Evolutionary conservation across 331 rosid genomes (phyloP), one percentile per base, ranked within the genome.

Genomic region (Stylosanthes scabra): DNA sequence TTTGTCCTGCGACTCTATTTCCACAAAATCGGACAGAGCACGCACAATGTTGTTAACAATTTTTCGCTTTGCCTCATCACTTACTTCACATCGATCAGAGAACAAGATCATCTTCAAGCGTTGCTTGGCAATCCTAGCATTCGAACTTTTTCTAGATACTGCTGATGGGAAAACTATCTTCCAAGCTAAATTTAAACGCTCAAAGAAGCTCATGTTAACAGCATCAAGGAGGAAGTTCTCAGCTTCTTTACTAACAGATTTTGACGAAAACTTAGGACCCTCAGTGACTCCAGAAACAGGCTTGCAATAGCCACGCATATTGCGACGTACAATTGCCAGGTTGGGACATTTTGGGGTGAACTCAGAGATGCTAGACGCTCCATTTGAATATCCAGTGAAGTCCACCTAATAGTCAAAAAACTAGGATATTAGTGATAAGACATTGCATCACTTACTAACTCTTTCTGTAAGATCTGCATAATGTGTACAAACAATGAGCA

Each of bases 21-120:
- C 99, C 75, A 91, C 97, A 12, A 94, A 94, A 76, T 91, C 99
- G 40, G 99, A 94, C 25, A 94, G 81, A 65, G 97, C 81, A 12
- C 74, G 88, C 62, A 94, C 97, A 61, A 94, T 78, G 81, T 87
- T 91, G 85, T 63, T 84, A 60, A 94, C 97, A 58, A 94, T 94
- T 89, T 81, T 87, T 67, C 75, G 85, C 65, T 94, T 94, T 62
- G 97, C 99, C 87, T 94, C 96, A 1, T 94, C 97, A 64, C 93
- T 94, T 60, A 94, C 93, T 16, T 81, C 99, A 60, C 99, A 94
- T 41, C 99, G 87, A 74, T 94, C 99, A 55, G 97, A 90, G 83
- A 91, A 91, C 72, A 94, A 87, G 60, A 94, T 91, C 99, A 94
- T 90, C 84, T 94, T 94, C 83, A 94, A 71, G 4, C 99, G 95